Conservation (phyloP, 2,329 filamentous ascomycete species). For the Pseudogymnoascus sp. region DNA sequence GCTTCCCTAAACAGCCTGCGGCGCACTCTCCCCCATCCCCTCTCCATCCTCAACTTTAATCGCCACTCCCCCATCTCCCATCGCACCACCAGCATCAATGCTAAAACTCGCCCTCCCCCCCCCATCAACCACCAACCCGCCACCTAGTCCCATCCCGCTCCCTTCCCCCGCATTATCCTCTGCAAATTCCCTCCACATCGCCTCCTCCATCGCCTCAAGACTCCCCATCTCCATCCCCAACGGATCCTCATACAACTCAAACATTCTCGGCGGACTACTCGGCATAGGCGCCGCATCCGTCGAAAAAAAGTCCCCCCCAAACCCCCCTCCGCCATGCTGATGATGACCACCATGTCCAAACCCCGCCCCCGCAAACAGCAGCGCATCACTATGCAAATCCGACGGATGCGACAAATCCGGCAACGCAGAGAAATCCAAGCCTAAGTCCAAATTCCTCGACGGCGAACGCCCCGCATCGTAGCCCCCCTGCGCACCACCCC, state of each 20-base stretch:
- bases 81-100: not conserved
- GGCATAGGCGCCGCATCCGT: conserved; percentile 36
- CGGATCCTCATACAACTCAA: conserved; percentile 27
- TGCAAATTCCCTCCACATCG: conserved; percentile 20
- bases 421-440: conserved; percentile 29
- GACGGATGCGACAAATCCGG: conserved; percentile 23
- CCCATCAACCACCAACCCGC: conserved; percentile 9
- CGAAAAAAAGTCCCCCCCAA: conserved; percentile 31
- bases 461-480: conserved; percentile 20
- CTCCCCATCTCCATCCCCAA: conserved; percentile 14
- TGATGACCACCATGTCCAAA: conserved; percentile 14
- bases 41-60: not conserved
- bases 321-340: conserved; percentile 17
- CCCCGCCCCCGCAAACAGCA: conserved; percentile 20
- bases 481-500: not conserved
- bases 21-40: too few relatives aligned
- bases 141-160: conserved; percentile 11
- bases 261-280: conserved; percentile 35
- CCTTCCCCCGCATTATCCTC: conserved; percentile 10
- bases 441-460: conserved; percentile 16
- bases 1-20: too few relatives aligned
- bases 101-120: not conserved
- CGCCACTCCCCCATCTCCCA: not conserved
- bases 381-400: conserved; percentile 14
- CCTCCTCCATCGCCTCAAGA: conserved; percentile 16